A percentile compares a stretch with the other conserved stretches of the same genome.
These are phyloP conservation scores for Raddia distichophylla DNA, from an alignment of 176 grass and related monocot genomes.

Conservation along the genomic window DNA sequence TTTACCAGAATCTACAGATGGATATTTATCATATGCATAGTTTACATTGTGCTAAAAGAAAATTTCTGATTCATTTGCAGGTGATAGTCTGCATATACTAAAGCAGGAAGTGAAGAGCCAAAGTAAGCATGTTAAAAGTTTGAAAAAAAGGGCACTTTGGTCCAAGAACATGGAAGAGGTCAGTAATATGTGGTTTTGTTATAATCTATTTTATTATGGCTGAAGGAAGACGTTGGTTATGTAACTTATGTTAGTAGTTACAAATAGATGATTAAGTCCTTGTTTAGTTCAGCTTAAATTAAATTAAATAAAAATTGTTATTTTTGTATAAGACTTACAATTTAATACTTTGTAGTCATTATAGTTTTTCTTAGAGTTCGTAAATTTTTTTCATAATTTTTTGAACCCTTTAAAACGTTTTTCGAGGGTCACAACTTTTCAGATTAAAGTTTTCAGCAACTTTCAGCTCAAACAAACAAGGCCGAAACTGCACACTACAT, in stretches of 20 bases:
- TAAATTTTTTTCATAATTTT: no score
- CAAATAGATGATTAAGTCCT: neutral
- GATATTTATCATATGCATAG: slow-evolving; percentile 8
- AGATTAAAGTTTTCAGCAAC: no score
- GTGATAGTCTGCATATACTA: slow-evolving; percentile 83
- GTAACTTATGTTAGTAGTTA: slow-evolving; percentile 14
- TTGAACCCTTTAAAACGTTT: no score
- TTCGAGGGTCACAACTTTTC: no score
- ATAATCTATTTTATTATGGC: slow-evolving; percentile 38
- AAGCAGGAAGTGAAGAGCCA: slow-evolving; percentile 87
- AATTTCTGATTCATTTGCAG: slow-evolving; percentile 58
- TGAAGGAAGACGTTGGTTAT: slow-evolving; percentile 25
- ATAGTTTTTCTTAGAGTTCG: no score
- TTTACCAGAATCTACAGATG: neutral
- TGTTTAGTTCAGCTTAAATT: no score
- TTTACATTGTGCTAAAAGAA: slow-evolving; percentile 28
- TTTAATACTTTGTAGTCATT: no score
- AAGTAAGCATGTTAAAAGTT: slow-evolving; percentile 85
- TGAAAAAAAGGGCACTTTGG: slow-evolving; percentile 95
- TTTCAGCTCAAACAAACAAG: no score
- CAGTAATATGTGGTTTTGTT: slow-evolving; percentile 45
- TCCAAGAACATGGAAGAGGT: slow-evolving; percentile 98
- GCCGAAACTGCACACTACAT: neutral
- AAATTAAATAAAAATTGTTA: no score
- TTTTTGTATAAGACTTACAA: no score